Conservation (phyloP, 2,329 filamentous ascomycete genomes). For the Diaporthe ampelina region DNA sequence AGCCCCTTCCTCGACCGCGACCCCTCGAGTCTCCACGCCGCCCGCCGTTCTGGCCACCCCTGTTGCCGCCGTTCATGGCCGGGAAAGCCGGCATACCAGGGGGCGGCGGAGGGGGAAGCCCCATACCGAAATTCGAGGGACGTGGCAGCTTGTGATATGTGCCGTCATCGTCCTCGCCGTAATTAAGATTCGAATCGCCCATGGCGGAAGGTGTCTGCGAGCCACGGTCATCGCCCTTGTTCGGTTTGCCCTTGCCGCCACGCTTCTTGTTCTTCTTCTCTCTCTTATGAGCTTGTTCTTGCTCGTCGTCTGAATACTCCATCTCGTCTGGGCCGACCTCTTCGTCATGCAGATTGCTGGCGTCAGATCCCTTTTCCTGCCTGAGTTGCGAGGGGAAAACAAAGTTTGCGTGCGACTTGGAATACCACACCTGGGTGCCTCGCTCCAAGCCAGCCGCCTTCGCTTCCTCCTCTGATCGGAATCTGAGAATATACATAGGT, state of each 20-base stretch:
- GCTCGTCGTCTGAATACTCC: conserved; percentile 97
- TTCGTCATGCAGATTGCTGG: conserved; percentile 95
- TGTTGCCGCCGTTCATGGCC: conserved; percentile 41
- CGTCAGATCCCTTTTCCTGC: conserved; percentile 88
- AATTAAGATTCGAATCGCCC: conserved; percentile 66
- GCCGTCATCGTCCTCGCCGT: conserved; percentile 78
- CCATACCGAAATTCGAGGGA: conserved; percentile 73
- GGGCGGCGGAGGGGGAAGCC: conserved; percentile 61
- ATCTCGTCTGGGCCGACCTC: conserved; percentile 88
- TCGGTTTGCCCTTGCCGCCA: conserved; percentile 61
- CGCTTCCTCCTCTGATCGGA: conserved; percentile 78
- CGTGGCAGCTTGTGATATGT: conserved; percentile 80
- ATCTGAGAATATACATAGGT: conserved; percentile 87
- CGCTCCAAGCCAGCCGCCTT: conserved; percentile 75
- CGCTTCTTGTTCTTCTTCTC: conserved; percentile 76
- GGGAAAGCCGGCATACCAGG: conserved; percentile 35
- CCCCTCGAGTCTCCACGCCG: conserved; percentile 63
- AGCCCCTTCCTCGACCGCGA: conserved; percentile 54
- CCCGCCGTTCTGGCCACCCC: conserved; percentile 53
- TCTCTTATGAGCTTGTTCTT: conserved; percentile 85
- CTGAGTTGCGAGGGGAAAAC: conserved; percentile 90
- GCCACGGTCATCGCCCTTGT: conserved; percentile 57
- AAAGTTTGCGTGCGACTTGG: conserved; percentile 81
- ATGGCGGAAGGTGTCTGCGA: conserved; percentile 49
- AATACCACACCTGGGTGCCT: conserved; percentile 83